These are phyloP conservation scores for Vanrija sp. DNA, from an alignment of 1,284 basidiomycete species.

Conservation along the genomic window DNA sequence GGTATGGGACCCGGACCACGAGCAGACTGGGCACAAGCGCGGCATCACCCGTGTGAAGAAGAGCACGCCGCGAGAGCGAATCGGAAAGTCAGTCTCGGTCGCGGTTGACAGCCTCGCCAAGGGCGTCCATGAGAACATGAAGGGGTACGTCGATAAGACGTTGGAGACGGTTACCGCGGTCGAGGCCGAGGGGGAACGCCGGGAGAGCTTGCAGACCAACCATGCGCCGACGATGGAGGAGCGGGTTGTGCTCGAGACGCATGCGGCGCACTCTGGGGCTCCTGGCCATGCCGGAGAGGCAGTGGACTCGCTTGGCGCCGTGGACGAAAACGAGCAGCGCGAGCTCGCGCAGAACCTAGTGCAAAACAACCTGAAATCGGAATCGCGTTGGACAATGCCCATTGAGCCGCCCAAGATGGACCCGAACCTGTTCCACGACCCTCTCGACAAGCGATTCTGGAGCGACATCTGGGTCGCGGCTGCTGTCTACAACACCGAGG, in stretches of 20 bases:
- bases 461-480: constrained; percentile 80
- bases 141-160: constrained; percentile 46
- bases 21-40: constrained; percentile 55
- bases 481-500: constrained; percentile 84
- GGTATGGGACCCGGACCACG: constrained; percentile 73
- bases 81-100: constrained; percentile 32
- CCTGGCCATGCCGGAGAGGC: constrained; percentile 27
- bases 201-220: neutral
- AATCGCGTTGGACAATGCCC: constrained; percentile 53
- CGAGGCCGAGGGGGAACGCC: too few species aligned
- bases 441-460: constrained; percentile 80
- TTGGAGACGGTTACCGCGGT: constrained; percentile 49
- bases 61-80: constrained; percentile 29
- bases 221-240: constrained; percentile 40
- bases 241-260: constrained; percentile 53
- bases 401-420: constrained; percentile 67
- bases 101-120: constrained; percentile 39
- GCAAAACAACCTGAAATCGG: constrained; percentile 58
- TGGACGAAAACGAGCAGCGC: constrained; percentile 53
- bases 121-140: constrained; percentile 45
- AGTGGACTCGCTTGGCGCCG: constrained; percentile 17
- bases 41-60: constrained; percentile 48
- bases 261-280: constrained; percentile 20
- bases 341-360: constrained; percentile 55
- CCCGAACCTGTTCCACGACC: constrained; percentile 77